Conservation (phyloP, 1,284 basidiomycete genomes). For the Pseudozyma pruni region DNA sequence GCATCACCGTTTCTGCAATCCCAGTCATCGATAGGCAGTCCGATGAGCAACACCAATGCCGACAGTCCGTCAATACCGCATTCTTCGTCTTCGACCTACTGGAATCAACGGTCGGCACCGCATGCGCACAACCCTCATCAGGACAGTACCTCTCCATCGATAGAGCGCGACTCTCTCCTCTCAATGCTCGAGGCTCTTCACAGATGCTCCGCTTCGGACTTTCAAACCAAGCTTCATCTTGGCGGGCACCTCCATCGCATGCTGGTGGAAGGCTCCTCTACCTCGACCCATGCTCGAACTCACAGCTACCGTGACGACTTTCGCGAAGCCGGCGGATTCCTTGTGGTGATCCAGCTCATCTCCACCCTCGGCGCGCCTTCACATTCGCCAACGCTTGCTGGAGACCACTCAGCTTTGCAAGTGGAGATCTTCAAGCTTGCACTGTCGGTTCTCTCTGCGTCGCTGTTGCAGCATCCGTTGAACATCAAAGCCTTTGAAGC, state of each 20-base stretch:
- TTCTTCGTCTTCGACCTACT: constrained; percentile 12
- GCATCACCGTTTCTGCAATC: too few relatives aligned
- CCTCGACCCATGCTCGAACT: constrained; percentile 10
- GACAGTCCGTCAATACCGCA: too few relatives aligned
- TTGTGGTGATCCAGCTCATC: constrained; percentile 59
- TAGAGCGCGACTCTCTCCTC: constrained; percentile 39
- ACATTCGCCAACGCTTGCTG: background rate
- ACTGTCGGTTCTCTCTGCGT: constrained; percentile 54
- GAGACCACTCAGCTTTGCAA: constrained; percentile 18
- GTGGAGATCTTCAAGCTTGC: constrained; percentile 55
- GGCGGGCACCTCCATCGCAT: constrained; percentile 51
- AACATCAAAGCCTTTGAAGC: constrained; percentile 52
- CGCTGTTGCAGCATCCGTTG: constrained; percentile 44
- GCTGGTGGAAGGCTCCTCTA: constrained; percentile 34
- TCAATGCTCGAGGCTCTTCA: constrained; percentile 43
- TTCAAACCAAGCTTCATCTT: constrained; percentile 49
- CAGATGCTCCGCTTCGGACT: constrained; percentile 27
- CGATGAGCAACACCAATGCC: too few relatives aligned
- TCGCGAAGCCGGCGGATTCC: constrained; percentile 56
- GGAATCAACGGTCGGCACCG: background rate
- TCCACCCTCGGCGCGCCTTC: constrained; percentile 41
- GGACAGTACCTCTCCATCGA: constrained; percentile 7
- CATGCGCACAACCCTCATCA: constrained; percentile 11
- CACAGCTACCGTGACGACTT: constrained; percentile 48
- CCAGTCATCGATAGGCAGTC: too few relatives aligned